A percentile compares a stretch with the other conserved stretches of the same genome.
phyloP scores from a whole-genome alignment of 2,329 filamentous ascomycete genomes.

The Aureobasidium sp. region DNA sequence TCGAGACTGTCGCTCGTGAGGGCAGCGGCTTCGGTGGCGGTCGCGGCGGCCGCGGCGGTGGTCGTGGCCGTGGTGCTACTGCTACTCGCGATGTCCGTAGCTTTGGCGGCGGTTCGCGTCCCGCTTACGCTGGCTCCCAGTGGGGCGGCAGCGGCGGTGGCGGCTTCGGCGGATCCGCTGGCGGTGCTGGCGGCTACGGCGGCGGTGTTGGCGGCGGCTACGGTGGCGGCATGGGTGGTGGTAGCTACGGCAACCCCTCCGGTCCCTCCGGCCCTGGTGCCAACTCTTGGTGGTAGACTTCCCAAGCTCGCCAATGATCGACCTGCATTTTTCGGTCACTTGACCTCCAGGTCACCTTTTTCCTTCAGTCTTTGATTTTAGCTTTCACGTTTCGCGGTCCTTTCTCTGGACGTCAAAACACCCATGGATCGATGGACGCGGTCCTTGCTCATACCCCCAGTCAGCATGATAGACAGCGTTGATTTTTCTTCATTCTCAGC shows the following conservation, averaged over 20 bases:
- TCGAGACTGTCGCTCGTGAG: constrained; percentile 96
- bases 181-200: constrained; percentile 23
- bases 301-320: not conserved
- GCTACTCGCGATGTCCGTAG: constrained; percentile 81
- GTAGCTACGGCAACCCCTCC: constrained; percentile 61
- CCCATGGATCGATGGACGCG: constrained; percentile 17
- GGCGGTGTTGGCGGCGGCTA: constrained; percentile 37
- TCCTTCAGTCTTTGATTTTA: constrained; percentile 17
- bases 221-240: constrained; percentile 29
- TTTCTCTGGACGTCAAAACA: constrained; percentile 21
- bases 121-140: constrained; percentile 56
- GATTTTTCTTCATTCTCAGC: constrained; percentile 27
- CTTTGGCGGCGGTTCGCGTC: constrained; percentile 35
- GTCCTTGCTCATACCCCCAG: constrained; percentile 36
- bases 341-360: constrained; percentile 16
- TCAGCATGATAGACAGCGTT: constrained; percentile 43
- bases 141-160: constrained; percentile 36
- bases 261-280: constrained; percentile 47
- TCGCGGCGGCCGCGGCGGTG: constrained; percentile 54
- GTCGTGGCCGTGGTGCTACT: constrained; percentile 60
- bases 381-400: constrained; percentile 22
- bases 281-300: constrained; percentile 52
- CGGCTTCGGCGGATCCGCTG: constrained; percentile 33
- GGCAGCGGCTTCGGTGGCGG: constrained; percentile 70
- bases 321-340: not conserved